Percentiles rank a stretch among this genome's conserved stretches.
phyloP scores from a whole-genome alignment of 2,329 filamentous ascomycete species.

The Calonectria pteridis region DNA sequence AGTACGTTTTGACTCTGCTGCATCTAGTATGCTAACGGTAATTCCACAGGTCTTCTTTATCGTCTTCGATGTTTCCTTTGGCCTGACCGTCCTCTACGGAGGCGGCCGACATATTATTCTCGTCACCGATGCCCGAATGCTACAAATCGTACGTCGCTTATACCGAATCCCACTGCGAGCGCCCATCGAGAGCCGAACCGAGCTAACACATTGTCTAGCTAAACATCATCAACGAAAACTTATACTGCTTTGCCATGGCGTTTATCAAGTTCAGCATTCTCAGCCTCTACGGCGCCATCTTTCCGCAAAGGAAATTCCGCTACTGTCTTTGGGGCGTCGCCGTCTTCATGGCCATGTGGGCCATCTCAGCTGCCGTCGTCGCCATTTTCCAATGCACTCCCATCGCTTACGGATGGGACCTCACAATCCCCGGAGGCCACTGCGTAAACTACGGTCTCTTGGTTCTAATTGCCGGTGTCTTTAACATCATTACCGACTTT shows the following conservation, averaged over 20 bases:
- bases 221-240: slow-evolving; percentile 9
- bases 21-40: neutral
- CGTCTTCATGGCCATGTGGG: slow-evolving; percentile 1
- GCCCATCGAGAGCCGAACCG: no score
- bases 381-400: slow-evolving; percentile 11
- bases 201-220: neutral
- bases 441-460: slow-evolving; percentile 3
- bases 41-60: neutral
- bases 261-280: slow-evolving; percentile 5
- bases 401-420: neutral
- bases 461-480: neutral
- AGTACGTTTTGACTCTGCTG: neutral
- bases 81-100: neutral
- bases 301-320: neutral
- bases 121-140: neutral
- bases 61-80: neutral
- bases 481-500: slow-evolving; percentile 12
- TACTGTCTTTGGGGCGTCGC: slow-evolving; percentile 1
- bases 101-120: slow-evolving; percentile 2
- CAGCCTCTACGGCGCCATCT: neutral
- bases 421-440: neutral
- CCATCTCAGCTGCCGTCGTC: neutral
- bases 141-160: neutral
- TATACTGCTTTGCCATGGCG: slow-evolving; percentile 5
- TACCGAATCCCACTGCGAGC: neutral